These are phyloP conservation scores for Halenospora varia DNA, from an alignment of 495 filamentous ascomycete species.

Conservation along the genomic window DNA sequence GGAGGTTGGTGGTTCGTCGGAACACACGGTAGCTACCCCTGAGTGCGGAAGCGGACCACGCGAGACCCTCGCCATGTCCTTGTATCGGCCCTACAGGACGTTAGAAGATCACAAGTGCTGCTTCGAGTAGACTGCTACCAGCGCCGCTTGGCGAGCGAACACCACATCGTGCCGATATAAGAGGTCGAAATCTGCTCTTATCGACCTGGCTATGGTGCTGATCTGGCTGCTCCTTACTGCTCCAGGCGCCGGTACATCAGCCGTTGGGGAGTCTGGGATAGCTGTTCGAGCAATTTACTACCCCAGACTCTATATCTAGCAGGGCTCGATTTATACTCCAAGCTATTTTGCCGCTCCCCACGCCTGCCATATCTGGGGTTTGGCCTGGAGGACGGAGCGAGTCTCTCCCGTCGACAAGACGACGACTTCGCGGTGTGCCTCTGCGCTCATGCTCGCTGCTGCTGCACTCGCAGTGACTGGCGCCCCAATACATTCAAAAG, in stretches of 20 bases:
- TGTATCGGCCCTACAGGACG: constrained; percentile 5
- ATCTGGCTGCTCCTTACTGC: background rate
- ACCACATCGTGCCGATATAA: constrained; percentile 9
- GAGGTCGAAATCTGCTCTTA: constrained; percentile 8
- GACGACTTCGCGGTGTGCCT: background rate
- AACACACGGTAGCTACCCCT: background rate
- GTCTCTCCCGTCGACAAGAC: background rate
- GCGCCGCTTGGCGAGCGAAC: background rate
- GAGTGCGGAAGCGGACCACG: background rate
- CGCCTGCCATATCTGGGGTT: background rate
- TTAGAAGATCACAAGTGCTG: too few relatives aligned
- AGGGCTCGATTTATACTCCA: background rate
- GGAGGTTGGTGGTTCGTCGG: background rate
- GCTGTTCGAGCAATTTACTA: background rate
- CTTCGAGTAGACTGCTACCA: too few relatives aligned
- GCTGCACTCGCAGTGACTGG: background rate
- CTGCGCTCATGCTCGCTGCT: background rate
- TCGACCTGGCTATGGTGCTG: background rate
- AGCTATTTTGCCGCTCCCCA: constrained; percentile 1
- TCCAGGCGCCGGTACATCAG: background rate
- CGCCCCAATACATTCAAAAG: background rate
- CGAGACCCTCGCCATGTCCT: background rate
- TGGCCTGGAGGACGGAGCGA: background rate
- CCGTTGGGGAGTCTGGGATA: background rate
- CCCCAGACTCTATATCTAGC: background rate